A percentile compares a stretch with the other conserved stretches of the same genome.
Conservation (phyloP, 805 yeast species). For the Kluyveromyces aestuarii region DNA sequence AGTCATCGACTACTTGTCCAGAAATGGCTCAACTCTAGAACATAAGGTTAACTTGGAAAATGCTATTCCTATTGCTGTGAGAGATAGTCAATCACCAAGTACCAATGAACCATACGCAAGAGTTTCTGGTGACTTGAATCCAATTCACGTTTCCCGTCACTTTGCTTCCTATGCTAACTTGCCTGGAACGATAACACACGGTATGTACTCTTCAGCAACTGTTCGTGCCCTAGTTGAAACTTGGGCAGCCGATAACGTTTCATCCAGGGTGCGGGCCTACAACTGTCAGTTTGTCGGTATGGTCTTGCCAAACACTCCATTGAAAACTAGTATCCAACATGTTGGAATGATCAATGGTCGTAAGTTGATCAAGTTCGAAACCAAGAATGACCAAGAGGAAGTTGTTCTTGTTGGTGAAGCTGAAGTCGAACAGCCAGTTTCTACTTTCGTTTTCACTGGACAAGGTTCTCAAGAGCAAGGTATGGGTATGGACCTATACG, state of each 20-base stretch:
- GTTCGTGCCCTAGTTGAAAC: conserved; percentile 92
- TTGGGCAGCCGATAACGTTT: conserved; percentile 97
- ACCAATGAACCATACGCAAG: conserved; percentile 94
- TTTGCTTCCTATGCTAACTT: conserved; percentile 88
- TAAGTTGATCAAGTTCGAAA: conserved; percentile 88
- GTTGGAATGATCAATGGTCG: conserved; percentile 99
- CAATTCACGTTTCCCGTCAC: conserved; percentile 93
- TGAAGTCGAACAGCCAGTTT: conserved; percentile 95
- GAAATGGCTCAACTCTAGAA: conserved; percentile 90
- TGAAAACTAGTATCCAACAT: conserved; percentile 84
- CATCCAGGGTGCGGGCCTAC: conserved; percentile 92
- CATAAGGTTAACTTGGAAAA: conserved; percentile 88
- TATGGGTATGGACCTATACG: conserved; percentile 99
- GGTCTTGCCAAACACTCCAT: conserved; percentile 93
- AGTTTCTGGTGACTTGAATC: conserved; percentile 97
- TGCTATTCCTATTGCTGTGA: conserved; percentile 70
- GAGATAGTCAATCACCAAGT: conserved; percentile 71
- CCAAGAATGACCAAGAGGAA: conserved; percentile 73
- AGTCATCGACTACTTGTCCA: conserved; percentile 82
- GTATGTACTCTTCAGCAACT: conserved; percentile 96
- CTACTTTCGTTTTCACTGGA: conserved; percentile 96
- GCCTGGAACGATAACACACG: conserved; percentile 98
- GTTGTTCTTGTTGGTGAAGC: conserved; percentile 91
- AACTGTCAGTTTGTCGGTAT: conserved; percentile 86
- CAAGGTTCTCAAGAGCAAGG: conserved; percentile 99